phyloP scores from a whole-genome alignment of 2,329 filamentous ascomycete genomes.

The Immersiporthe knoxdaviesiana region DNA sequence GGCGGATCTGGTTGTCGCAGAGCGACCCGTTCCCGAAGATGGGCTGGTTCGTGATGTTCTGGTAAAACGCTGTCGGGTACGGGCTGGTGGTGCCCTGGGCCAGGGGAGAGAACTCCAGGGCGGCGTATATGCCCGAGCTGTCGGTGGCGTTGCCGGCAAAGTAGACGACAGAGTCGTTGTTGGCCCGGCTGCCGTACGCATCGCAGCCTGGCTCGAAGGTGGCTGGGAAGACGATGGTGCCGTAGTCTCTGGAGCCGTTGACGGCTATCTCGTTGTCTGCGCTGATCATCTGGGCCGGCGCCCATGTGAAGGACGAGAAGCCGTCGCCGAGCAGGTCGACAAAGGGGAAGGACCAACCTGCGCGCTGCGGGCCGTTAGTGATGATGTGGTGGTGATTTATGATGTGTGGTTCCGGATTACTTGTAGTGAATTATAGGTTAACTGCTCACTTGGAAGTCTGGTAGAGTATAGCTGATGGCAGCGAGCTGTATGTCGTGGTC shows the following conservation, averaged over 20 bases:
- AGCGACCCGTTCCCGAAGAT: constrained; percentile 53
- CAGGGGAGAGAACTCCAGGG: constrained; percentile 35
- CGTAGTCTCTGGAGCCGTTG: constrained; percentile 50
- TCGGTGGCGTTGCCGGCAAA: constrained; percentile 32
- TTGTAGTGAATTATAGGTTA: neutral
- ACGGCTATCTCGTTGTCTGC: constrained; percentile 47
- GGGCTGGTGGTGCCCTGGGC: constrained; percentile 28
- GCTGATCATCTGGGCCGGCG: constrained; percentile 51
- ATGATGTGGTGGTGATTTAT: neutral
- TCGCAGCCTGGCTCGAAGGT: constrained; percentile 52
- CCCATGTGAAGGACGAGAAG: constrained; percentile 55
- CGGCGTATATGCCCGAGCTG: constrained; percentile 35
- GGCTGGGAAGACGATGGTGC: constrained; percentile 46
- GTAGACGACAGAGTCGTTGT: constrained; percentile 36
- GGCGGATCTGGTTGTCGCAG: constrained; percentile 42
- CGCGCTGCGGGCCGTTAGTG: constrained; percentile 42
- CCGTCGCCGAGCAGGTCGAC: constrained; percentile 55
- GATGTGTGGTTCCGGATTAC: too few relatives aligned
- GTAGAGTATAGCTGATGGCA: constrained; percentile 43
- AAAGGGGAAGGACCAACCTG: constrained; percentile 59
- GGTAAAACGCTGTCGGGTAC: constrained; percentile 48
- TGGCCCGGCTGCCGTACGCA: constrained; percentile 45
- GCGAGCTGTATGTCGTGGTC: constrained; percentile 55
- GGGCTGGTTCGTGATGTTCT: constrained; percentile 60
- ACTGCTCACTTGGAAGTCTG: constrained; percentile 53